phyloP scores from a whole-genome alignment of 2,329 filamentous ascomycete genomes.

The Epichloe elymi region DNA sequence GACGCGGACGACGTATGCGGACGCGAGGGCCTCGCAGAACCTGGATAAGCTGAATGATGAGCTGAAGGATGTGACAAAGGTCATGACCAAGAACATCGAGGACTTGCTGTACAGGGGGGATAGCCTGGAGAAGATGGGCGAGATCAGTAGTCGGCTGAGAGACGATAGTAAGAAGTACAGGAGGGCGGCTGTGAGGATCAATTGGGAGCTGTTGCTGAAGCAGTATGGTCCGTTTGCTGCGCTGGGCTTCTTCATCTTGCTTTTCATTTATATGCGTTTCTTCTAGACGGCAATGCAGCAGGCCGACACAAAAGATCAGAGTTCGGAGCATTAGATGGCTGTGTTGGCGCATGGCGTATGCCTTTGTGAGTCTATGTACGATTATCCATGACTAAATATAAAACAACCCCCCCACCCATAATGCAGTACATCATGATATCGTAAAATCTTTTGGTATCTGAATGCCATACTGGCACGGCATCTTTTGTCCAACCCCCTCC shows the following conservation, averaged over 20 bases:
- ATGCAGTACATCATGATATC: background rate
- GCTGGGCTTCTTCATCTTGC: slow-evolving; percentile 65
- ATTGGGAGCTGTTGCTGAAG: slow-evolving; percentile 93
- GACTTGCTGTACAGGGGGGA: slow-evolving; percentile 95
- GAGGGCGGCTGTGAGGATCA: slow-evolving; percentile 84
- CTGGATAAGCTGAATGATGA: slow-evolving; percentile 94
- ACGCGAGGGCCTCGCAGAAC: slow-evolving; percentile 81
- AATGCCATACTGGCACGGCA: background rate
- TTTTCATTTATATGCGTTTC: slow-evolving; percentile 89
- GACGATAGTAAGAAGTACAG: slow-evolving; percentile 94
- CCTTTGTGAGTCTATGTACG: slow-evolving; percentile 10
- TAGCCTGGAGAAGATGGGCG: slow-evolving; percentile 90
- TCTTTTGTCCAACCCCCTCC: too few species aligned
- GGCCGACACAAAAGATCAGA: background rate
- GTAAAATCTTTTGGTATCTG: background rate
- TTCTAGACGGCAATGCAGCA: slow-evolving; percentile 41
- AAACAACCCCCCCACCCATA: slow-evolving; percentile 2
- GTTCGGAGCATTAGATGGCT: background rate
- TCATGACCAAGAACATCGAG: slow-evolving; percentile 99
- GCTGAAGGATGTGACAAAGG: slow-evolving; percentile 91
- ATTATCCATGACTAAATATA: slow-evolving; percentile 9
- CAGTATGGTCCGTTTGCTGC: slow-evolving; percentile 89
- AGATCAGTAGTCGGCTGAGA: slow-evolving; percentile 72
- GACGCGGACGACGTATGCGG: slow-evolving; percentile 88
- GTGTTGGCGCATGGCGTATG: background rate